A percentile compares a stretch with the other conserved stretches of the same genome.
Conservation (phyloP, 768 basidiomycete species). For the Lentinula sp. region DNA sequence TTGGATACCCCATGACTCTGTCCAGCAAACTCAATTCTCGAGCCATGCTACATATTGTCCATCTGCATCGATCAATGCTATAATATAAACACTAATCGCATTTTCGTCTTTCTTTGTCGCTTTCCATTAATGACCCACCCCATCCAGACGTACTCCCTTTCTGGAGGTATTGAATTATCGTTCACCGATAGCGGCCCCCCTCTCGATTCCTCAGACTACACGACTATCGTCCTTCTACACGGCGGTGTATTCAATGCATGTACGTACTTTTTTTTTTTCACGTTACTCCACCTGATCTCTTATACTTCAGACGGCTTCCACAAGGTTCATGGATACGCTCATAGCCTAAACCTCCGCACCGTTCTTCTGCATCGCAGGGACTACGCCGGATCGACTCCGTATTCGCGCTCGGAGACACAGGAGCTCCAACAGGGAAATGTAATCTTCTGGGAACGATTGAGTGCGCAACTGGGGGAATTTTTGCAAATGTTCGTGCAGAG, state of each 20-base stretch:
- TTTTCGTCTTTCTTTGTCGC: not conserved
- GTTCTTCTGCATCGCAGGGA: slow-evolving; percentile 17
- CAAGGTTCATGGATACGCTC: slow-evolving; percentile 7
- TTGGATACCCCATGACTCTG: not conserved
- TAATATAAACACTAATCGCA: not conserved
- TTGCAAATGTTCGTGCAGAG: slow-evolving; percentile 12
- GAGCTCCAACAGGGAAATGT: slow-evolving; percentile 11
- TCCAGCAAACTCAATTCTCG: not conserved
- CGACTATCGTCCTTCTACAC: slow-evolving; percentile 16
- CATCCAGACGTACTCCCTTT: not conserved
- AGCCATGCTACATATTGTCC: not conserved
- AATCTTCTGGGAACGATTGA: slow-evolving; percentile 11
- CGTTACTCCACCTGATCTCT: not conserved
- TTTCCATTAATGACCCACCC: not conserved
- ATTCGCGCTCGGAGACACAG: slow-evolving; percentile 13
- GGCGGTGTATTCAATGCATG: slow-evolving; percentile 16
- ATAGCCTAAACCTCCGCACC: slow-evolving; percentile 13
- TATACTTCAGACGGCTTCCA: slow-evolving; percentile 10
- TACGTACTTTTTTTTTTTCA: slow-evolving; percentile 1
- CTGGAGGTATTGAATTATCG: slow-evolving; percentile 3
- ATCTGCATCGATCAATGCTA: not conserved
- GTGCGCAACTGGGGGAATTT: slow-evolving; percentile 13
- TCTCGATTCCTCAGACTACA: slow-evolving; percentile 9
- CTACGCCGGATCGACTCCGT: slow-evolving; percentile 17
- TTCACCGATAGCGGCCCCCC: slow-evolving; percentile 8